Conservation (phyloP, 495 filamentous ascomycete genomes). For the Jackrogersella multiformis region DNA sequence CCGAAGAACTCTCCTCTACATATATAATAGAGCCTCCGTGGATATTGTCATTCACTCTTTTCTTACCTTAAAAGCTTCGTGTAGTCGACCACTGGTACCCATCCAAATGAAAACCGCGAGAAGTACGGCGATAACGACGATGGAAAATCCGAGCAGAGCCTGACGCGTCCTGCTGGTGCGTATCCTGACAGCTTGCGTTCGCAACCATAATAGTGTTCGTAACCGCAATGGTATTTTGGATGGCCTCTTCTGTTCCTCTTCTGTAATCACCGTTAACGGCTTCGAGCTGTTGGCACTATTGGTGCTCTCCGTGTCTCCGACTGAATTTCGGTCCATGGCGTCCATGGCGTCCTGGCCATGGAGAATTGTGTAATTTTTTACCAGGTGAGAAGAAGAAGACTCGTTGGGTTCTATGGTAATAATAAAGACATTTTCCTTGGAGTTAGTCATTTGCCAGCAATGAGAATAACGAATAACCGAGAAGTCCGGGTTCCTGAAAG, state of each 20-base stretch:
- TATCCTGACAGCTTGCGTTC: constrained; percentile 12
- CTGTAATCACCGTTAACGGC: constrained; percentile 10
- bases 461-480: constrained; percentile 7
- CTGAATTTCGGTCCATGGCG: constrained; percentile 27
- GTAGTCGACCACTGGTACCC: constrained; percentile 11
- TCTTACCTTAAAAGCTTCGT: constrained; percentile 33
- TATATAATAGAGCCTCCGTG: too few relatives aligned
- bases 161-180: constrained; percentile 38
- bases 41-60: background rate
- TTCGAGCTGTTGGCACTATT: constrained; percentile 5
- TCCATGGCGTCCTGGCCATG: constrained; percentile 19
- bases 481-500: constrained; percentile 8
- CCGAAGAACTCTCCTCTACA: constrained; percentile 10
- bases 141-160: constrained; percentile 28
- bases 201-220: constrained; percentile 20
- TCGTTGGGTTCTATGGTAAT: constrained; percentile 21
- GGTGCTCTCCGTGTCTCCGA: constrained; percentile 21
- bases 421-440: constrained; percentile 30
- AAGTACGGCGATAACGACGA: constrained; percentile 17
- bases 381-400: background rate
- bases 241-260: constrained; percentile 8
- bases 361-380: background rate
- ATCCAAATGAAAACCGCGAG: constrained; percentile 28
- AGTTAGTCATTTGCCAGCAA: constrained; percentile 26
- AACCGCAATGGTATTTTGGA: too few relatives aligned